Evolutionary conservation across 2,329 filamentous ascomycete genomes (phyloP).

Genomic region (Exophiala aquamarina): DNA sequence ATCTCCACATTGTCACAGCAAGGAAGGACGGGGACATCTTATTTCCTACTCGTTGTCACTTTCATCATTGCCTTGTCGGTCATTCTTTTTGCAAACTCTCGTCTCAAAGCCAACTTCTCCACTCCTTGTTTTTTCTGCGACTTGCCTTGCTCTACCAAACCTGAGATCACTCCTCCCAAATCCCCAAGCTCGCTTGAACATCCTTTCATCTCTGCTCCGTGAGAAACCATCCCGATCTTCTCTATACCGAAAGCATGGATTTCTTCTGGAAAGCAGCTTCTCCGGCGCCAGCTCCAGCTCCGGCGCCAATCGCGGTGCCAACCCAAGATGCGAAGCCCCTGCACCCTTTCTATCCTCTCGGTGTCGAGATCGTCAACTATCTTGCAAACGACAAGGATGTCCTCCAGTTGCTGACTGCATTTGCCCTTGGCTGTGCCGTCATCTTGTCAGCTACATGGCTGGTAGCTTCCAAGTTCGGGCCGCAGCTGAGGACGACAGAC

Average conservation of each 20-base stretch:
- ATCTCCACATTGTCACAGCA: no score
- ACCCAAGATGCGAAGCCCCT: conserved; percentile 20
- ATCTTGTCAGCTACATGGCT: conserved; percentile 60
- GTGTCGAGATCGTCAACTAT: conserved; percentile 62
- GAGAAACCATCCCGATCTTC: no score
- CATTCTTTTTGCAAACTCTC: no score
- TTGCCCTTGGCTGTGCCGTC: conserved; percentile 55
- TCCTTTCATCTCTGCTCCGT: no score
- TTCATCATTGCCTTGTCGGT: no score
- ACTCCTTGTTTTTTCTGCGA: no score
- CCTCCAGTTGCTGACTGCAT: conserved; percentile 58
- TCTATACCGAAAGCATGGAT: conserved; percentile 8
- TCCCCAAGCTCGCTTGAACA: no score
- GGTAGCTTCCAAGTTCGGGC: conserved; percentile 54
- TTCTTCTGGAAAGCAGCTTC: conserved; percentile 9
- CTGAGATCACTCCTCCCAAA: no score
- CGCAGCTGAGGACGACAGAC: conserved; percentile 55
- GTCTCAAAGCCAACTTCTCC: no score
- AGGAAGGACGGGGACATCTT: no score
- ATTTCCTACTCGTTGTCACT: no score
- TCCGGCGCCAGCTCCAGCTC: conserved; percentile 3
- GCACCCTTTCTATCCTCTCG: conserved; percentile 72
- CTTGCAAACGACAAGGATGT: conserved; percentile 65
- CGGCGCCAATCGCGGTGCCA: not conserved
- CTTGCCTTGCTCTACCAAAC: no score